Evolutionary conservation across 108 stramenopile genomes (phyloP), one percentile per base, ranked within the genome.

Genomic region (Pseudonitzschia multiseries): DNA sequence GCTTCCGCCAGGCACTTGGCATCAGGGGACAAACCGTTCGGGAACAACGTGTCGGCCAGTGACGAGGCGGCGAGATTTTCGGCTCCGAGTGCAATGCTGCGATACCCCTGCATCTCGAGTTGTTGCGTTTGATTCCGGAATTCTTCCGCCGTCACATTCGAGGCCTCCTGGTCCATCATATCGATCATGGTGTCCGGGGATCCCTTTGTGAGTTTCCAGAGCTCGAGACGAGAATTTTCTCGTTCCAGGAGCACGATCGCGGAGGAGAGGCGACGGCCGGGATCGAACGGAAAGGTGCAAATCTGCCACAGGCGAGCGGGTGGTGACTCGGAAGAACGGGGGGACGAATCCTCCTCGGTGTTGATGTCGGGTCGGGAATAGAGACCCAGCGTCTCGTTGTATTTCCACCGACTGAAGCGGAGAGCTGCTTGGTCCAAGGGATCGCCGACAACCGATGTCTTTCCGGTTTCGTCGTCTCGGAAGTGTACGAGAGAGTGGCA

Each of bases 361-460:
- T 43, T 27, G 18, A 32, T 57, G 57, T 51, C 57, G 22, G 53
- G 44, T 33, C 31, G 56, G 10, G 17, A 28, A 46, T 71, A 79
- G 17, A 40, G 53, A 43, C 56, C 64, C 29, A 51, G 29, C 13
- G 66, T 75, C 43, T 61, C 52, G 46, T 83, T 78, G 74, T 80
- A 84, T 33, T 71, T 77, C 92, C 92, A 93, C 13, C 75, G 72
- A 29, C 86, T 76, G 64, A 56, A 86, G 2, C 54, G 22, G 13
- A 90, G 68, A 17, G 80, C 68, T 24, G 88, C 84, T 36, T 74
- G 44, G 57, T 93, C 92, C 8, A 93, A 65, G 18, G 89, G 89
- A 73, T 93, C 92, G 2, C 92, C 92, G 21, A 87, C 74, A 5
- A 83, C 21, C 36, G 65, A 41, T 57, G 50, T 5, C 26, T 50